Percentiles rank a stretch among this genome's conserved stretches.
Evolutionary conservation across 805 yeast genomes (phyloP).

Genomic region (Lachancea sp.): DNA sequence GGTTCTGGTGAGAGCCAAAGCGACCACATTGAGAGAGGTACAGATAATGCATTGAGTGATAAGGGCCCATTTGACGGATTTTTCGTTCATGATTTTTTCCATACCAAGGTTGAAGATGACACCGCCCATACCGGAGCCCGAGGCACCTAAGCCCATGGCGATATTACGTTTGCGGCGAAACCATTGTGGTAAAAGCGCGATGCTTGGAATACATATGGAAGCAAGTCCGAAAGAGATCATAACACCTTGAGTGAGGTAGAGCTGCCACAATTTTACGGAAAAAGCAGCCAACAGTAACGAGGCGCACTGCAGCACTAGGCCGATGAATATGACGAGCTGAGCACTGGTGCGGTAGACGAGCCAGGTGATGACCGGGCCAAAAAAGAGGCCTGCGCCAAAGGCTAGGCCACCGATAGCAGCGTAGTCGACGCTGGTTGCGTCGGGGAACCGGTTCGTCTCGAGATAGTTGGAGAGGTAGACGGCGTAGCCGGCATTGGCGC

Average conservation of each 20-base stretch:
- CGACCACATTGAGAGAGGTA: constrained; percentile 29
- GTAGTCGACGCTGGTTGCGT: constrained; percentile 44
- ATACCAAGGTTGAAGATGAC: constrained; percentile 36
- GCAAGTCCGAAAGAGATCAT: constrained; percentile 50
- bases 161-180: constrained; percentile 43
- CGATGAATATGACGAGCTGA: constrained; percentile 37
- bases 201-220: constrained; percentile 40
- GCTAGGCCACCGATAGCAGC: constrained; percentile 55
- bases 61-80: constrained; percentile 33
- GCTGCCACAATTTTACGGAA: constrained; percentile 47
- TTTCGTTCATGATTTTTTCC: constrained; percentile 31
- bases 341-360: constrained; percentile 41
- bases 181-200: constrained; percentile 51
- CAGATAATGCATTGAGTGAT: constrained; percentile 34
- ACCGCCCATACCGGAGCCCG: constrained; percentile 43
- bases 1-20: constrained; percentile 31
- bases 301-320: constrained; percentile 42
- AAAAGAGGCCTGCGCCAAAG: constrained; percentile 45
- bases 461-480: constrained; percentile 47
- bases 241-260: constrained; percentile 52
- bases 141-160: constrained; percentile 35
- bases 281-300: constrained; percentile 49
- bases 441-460: constrained; percentile 38
- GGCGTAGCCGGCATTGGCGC: constrained; percentile 51
- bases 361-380: constrained; percentile 45